phyloP scores from a whole-genome alignment of 768 basidiomycete genomes.

The Hygrocybe coccinea region DNA sequence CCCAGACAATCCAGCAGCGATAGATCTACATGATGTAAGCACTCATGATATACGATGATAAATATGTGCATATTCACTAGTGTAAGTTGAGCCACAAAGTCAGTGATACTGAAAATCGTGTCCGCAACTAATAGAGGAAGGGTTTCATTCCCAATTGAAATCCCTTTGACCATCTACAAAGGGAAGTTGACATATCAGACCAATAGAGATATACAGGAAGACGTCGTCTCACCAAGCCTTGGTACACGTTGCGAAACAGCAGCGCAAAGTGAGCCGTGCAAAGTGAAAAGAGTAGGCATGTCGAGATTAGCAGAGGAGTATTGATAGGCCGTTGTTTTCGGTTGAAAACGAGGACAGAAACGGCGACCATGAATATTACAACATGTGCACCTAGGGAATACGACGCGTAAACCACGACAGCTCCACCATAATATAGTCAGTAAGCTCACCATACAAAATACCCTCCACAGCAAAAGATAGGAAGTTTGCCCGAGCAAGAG shows the following conservation, averaged over 20 bases:
- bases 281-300: neutral
- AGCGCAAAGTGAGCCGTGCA: conserved; percentile 1
- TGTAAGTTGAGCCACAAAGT: neutral
- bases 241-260: neutral
- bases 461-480: no score
- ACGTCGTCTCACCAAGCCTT: neutral
- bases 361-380: no score
- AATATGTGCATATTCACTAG: neutral
- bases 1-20: conserved; percentile 43
- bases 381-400: no score
- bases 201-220: neutral
- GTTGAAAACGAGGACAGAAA: no score
- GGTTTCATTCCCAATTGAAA: neutral
- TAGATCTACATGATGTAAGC: conserved; percentile 17
- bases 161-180: neutral
- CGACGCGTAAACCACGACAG: no score
- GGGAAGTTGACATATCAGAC: neutral
- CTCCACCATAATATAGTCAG: no score
- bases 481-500: no score
- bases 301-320: neutral
- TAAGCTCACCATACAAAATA: no score
- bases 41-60: neutral
- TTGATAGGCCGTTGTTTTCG: neutral
- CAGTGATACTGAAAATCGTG: neutral
- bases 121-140: neutral